Conservation (phyloP, 2,329 filamentous ascomycete species). For the Fusarium sp. region DNA sequence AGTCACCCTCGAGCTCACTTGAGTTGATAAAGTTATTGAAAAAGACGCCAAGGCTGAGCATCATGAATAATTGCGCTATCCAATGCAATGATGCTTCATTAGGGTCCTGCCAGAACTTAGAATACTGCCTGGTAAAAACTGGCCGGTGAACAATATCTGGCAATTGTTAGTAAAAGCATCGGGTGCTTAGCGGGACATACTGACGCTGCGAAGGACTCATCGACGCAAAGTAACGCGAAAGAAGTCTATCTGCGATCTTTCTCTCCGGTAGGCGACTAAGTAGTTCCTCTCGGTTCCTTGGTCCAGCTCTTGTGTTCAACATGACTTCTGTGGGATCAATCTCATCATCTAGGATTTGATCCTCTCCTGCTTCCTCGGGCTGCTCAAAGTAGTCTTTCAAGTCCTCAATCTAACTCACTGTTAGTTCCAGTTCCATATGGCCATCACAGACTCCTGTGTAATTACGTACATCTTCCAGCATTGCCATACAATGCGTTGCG, state of each 20-base stretch:
- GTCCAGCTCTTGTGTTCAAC: slow-evolving; percentile 51
- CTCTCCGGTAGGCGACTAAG: slow-evolving; percentile 59
- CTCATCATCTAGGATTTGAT: slow-evolving; percentile 47
- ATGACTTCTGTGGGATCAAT: slow-evolving; percentile 54
- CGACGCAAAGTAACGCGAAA: slow-evolving; percentile 64
- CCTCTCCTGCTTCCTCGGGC: slow-evolving; percentile 50
- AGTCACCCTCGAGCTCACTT: slow-evolving; percentile 55
- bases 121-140: slow-evolving; percentile 60
- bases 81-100: slow-evolving; percentile 53
- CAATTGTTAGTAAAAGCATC: slow-evolving; percentile 3
- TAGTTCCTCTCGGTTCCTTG: slow-evolving; percentile 57
- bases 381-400: slow-evolving; percentile 67
- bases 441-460: background rate
- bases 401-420: slow-evolving; percentile 61
- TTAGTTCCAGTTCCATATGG: background rate
- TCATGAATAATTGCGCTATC: slow-evolving; percentile 62
- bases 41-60: slow-evolving; percentile 54
- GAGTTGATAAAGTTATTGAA: slow-evolving; percentile 56
- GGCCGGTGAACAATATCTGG: slow-evolving; percentile 64
- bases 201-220: slow-evolving; percentile 62
- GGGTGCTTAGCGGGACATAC: slow-evolving; percentile 10
- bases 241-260: slow-evolving; percentile 58
- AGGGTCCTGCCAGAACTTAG: slow-evolving; percentile 59
- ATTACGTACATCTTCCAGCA: slow-evolving; percentile 64
- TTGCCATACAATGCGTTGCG: slow-evolving; percentile 68